Base-by-base conservation (phyloP, 345 rosid species). In the Theobroma cacao region DNA sequence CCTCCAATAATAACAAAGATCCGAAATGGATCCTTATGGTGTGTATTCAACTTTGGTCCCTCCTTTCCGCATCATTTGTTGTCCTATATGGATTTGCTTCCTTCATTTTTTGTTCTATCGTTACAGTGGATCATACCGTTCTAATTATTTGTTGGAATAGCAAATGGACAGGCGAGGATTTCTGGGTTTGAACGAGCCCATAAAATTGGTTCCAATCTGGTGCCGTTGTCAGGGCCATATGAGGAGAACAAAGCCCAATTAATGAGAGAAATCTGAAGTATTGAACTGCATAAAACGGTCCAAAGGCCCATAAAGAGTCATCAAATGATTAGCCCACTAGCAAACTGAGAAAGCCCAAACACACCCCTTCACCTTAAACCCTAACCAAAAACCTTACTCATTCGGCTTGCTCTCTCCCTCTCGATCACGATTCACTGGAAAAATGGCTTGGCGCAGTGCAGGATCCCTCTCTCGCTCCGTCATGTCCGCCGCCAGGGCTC, bases 401-500 rank as follows among this genome's bases (percentile, higher is more conserved):
- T 15, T 48, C 59, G 18, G 22, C 7, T 40, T 41, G n/a, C 53
- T 58, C 45, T 1, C 30, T 9, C 28, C 0, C 17, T 30, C 14
- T 9, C 26, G 20, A 26, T 11, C 22, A 28, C 77, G 28, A 10
- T 58, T 60, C 78, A 5, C 5, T 45, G 62, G 12, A 52, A 73
- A 64, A 82, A 86, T 86, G 87, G 89, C 87, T 36, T 86, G 89
- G 87, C 83, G 89, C 12, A 74, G 75, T 84, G 87, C 87, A 50
- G 86, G 87, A 78, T 84, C 81, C 55, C 72, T 81, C 43, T 73
- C 83, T 1, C 89, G 87, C 77, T 84, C 89, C 62, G 82, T 84
- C 78, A 71, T 90, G 74, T 82, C 93, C 84, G 66, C 85, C 22
- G 90, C 94, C 18, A 89, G 98, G 84, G 79, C 86, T 38, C 87